These are phyloP conservation scores for Mycena haematopus DNA, from an alignment of 768 basidiomycete species.

Conservation along the genomic window DNA sequence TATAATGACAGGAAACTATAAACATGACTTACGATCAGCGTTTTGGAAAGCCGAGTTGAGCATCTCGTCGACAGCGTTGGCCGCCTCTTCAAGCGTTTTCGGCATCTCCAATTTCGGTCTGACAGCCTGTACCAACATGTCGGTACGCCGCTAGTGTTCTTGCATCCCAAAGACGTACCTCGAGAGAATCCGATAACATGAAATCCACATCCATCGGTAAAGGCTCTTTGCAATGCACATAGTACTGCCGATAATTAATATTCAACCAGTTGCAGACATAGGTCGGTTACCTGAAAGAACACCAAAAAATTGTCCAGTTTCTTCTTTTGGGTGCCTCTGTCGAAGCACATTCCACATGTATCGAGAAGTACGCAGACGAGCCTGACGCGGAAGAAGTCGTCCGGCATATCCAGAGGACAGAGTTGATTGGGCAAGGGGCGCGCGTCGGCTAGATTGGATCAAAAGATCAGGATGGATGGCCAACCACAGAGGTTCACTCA, in stretches of 20 bases:
- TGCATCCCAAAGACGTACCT: conserved; percentile 53
- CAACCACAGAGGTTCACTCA: conserved; percentile 49
- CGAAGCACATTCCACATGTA: conserved; percentile 98
- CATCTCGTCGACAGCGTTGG: conserved; percentile 88
- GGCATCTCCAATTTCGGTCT: conserved; percentile 77
- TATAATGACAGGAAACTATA: not conserved
- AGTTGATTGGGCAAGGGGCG: conserved; percentile 81
- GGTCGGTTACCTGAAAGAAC: conserved; percentile 84
- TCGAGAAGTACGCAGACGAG: conserved; percentile 92
- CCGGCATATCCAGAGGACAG: conserved; percentile 85
- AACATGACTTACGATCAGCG: conserved; percentile 52
- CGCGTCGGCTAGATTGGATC: conserved; percentile 71
- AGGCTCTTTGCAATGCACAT: conserved; percentile 85
- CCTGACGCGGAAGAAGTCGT: conserved; percentile 95
- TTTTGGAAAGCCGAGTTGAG: conserved; percentile 71
- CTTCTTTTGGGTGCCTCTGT: conserved; percentile 88
- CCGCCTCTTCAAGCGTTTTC: conserved; percentile 87
- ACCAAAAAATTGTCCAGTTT: conserved; percentile 92
- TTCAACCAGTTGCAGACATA: not conserved
- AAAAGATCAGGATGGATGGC: conserved; percentile 22
- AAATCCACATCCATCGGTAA: conserved; percentile 99
- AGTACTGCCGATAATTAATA: conserved; percentile 59
- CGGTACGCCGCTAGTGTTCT: not conserved
- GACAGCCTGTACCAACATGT: conserved; percentile 62
- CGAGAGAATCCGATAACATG: conserved; percentile 93